phyloP scores from a whole-genome alignment of 305 asterid species.

The Fraxinus angustifolia region DNA sequence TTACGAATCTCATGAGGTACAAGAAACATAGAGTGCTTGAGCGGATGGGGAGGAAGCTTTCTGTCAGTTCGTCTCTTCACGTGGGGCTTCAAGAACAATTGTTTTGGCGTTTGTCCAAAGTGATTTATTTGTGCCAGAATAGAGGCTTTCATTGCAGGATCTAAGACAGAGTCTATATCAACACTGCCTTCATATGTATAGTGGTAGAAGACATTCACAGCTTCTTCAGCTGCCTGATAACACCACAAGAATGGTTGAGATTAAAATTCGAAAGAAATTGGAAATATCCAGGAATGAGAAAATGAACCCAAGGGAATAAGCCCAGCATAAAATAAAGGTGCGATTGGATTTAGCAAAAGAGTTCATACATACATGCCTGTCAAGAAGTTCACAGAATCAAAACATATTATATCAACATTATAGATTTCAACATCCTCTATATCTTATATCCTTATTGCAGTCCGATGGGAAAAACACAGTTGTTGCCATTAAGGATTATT shows the following conservation, averaged over 20 bases:
- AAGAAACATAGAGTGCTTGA: slow-evolving; percentile 61
- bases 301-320: background rate
- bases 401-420: background rate
- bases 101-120: slow-evolving; percentile 99
- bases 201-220: slow-evolving; percentile 97
- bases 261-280: background rate
- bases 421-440: background rate
- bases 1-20: slow-evolving; percentile 81
- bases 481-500: background rate
- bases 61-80: slow-evolving; percentile 83
- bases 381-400: background rate
- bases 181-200: slow-evolving; percentile 99
- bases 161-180: slow-evolving; percentile 90
- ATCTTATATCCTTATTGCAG: background rate
- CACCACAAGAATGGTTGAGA: slow-evolving; percentile 18
- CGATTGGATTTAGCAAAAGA: background rate
- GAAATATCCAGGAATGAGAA: background rate
- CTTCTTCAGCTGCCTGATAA: slow-evolving; percentile 95
- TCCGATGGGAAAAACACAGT: background rate
- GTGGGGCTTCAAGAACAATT: slow-evolving; percentile 81
- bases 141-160: slow-evolving; percentile 99
- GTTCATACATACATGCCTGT: background rate
- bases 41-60: slow-evolving; percentile 75
- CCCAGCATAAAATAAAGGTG: background rate
- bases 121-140: slow-evolving; percentile 97